A percentile compares a stretch with the other conserved stretches of the same genome.
These are phyloP conservation scores for Colletotrichum sp. DNA, from an alignment of 2,329 filamentous ascomycete genomes.

Conservation along the genomic window DNA sequence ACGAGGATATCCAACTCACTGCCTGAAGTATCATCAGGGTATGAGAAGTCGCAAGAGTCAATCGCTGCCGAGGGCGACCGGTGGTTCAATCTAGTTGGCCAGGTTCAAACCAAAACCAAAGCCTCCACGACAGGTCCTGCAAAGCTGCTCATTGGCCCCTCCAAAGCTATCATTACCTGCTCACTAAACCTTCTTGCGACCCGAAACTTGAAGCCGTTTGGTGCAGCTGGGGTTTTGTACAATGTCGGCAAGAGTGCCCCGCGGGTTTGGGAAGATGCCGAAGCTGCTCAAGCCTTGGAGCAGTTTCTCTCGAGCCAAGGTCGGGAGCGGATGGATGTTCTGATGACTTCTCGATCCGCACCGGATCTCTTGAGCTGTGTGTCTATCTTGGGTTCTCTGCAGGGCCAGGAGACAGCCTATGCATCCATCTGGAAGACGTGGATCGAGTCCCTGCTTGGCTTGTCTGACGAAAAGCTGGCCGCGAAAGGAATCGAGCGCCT, in stretches of 20 bases:
- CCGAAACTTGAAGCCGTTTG: conserved; percentile 63
- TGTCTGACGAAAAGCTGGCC: conserved; percentile 30
- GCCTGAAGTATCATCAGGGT: conserved; percentile 82
- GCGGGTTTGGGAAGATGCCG: conserved; percentile 41
- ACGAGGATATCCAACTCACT: conserved; percentile 74
- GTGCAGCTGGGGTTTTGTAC: conserved; percentile 52
- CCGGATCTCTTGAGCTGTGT: conserved; percentile 70
- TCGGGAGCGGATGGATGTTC: conserved; percentile 55
- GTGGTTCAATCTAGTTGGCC: conserved; percentile 66
- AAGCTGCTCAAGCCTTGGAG: conserved; percentile 38
- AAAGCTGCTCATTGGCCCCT: conserved; percentile 34
- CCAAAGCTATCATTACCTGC: conserved; percentile 20
- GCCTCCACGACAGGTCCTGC: neutral
- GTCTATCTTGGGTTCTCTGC: conserved; percentile 54
- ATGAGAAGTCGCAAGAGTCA: conserved; percentile 71
- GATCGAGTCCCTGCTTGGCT: conserved; percentile 43
- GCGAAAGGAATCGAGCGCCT: conserved; percentile 46
- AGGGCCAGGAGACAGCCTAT: conserved; percentile 41
- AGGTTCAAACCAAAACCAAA: conserved; percentile 41
- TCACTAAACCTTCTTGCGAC: conserved; percentile 48
- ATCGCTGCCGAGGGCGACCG: conserved; percentile 71
- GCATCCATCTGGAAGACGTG: conserved; percentile 50
- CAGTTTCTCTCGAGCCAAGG: conserved; percentile 55
- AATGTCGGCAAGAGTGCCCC: conserved; percentile 31
- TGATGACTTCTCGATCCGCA: conserved; percentile 73